Evolutionary conservation across 2,329 filamentous ascomycete genomes (phyloP).

Genomic region (Cercospora sesami): DNA sequence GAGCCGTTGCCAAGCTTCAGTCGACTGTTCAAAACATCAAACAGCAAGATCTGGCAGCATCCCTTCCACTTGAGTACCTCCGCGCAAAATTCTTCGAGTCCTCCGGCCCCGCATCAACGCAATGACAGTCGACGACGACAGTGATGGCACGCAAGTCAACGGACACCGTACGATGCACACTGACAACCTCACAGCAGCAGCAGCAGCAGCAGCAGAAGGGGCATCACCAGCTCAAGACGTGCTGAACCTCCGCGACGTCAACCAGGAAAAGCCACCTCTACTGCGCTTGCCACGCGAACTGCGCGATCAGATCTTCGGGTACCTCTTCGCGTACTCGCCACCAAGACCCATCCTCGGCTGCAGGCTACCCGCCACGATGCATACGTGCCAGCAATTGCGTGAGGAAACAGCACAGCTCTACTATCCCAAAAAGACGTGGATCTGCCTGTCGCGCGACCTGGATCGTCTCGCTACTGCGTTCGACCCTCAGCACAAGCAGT

Average conservation of each 20-base stretch:
- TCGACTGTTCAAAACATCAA: not conserved
- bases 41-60: not conserved
- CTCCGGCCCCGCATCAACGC: not conserved
- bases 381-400: slow-evolving; percentile 3
- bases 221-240: not conserved
- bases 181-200: not conserved
- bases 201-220: not conserved
- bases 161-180: not conserved
- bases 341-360: slow-evolving; percentile 7
- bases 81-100: not conserved
- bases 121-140: too few species aligned
- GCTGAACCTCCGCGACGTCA: not conserved
- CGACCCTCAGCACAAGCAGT: slow-evolving; percentile 11
- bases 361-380: not conserved
- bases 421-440: slow-evolving; percentile 12
- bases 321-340: not conserved
- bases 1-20: not conserved
- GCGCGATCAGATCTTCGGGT: slow-evolving; percentile 10
- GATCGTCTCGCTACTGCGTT: slow-evolving; percentile 1
- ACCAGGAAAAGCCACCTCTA: slow-evolving; percentile 2
- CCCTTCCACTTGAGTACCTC: not conserved
- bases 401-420: slow-evolving; percentile 14
- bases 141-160: not conserved
- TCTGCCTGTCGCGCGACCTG: not conserved
- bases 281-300: slow-evolving; percentile 16